These are phyloP conservation scores for Fraxinus xanthoxyloides DNA, from an alignment of 305 asterid species.

Conservation along the genomic window DNA sequence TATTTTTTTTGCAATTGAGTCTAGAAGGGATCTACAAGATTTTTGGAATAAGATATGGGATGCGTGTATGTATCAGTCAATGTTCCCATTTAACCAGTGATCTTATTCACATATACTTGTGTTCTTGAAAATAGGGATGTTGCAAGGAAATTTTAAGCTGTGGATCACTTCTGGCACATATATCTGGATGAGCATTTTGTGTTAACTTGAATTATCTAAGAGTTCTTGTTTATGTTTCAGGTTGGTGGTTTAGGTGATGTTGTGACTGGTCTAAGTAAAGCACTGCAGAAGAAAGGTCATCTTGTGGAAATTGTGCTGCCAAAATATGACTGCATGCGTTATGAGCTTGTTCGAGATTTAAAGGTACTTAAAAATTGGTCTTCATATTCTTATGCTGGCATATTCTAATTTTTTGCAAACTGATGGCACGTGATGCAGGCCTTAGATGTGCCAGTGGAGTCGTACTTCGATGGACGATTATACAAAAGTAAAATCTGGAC, in stretches of 20 bases:
- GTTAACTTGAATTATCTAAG: background rate
- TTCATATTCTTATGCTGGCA: background rate
- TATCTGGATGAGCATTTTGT: background rate
- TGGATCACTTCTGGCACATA: background rate
- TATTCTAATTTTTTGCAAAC: constrained; percentile 14
- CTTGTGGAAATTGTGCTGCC: constrained; percentile 92
- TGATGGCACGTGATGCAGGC: constrained; percentile 50
- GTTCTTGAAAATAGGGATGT: constrained; percentile 18
- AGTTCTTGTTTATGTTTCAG: constrained; percentile 35
- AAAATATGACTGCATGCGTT: constrained; percentile 90
- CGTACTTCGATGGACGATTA: constrained; percentile 84
- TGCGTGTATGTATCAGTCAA: background rate
- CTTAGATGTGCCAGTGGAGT: constrained; percentile 78
- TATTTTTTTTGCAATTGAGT: background rate
- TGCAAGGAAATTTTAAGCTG: background rate
- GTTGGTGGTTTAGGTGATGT: constrained; percentile 99
- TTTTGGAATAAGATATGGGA: background rate
- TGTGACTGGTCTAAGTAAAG: constrained; percentile 92
- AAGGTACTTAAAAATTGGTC: constrained; percentile 47
- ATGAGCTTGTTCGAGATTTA: constrained; percentile 59
- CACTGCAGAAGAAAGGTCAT: constrained; percentile 91
- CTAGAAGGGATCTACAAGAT: background rate
- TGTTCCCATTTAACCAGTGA: background rate
- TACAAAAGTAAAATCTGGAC: constrained; percentile 88
- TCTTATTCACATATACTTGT: background rate